Conservation (phyloP, 2,329 filamentous ascomycete genomes). For the Talaromyces sp. region DNA sequence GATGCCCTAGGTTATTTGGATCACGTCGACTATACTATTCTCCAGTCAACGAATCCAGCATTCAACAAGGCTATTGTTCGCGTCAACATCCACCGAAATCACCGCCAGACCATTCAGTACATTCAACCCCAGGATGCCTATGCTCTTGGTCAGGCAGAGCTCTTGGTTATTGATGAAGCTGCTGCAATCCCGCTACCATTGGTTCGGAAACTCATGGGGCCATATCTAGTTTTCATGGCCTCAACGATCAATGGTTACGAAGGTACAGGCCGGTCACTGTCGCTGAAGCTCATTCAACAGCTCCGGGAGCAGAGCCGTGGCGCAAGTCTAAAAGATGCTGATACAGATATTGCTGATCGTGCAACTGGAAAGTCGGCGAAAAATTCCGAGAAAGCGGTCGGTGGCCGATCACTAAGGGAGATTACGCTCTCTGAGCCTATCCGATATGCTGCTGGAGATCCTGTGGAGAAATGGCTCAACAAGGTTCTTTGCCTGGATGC, state of each 20-base stretch:
- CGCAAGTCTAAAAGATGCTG: conserved; percentile 48
- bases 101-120: conserved; percentile 97
- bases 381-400: conserved; percentile 53
- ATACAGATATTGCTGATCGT: conserved; percentile 68
- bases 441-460: conserved; percentile 83
- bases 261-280: conserved; percentile 89
- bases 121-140: conserved; percentile 96
- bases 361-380: conserved; percentile 70
- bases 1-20: conserved; percentile 91
- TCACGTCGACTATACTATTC: conserved; percentile 94
- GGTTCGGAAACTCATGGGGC: conserved; percentile 89
- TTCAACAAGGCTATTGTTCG: conserved; percentile 99
- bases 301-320: conserved; percentile 84
- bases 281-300: conserved; percentile 94
- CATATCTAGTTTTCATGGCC: conserved; percentile 97
- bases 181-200: conserved; percentile 91
- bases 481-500: conserved; percentile 89
- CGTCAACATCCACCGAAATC: conserved; percentile 90
- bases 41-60: conserved; percentile 95
- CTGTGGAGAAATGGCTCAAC: conserved; percentile 95
- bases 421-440: conserved; percentile 93
- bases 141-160: conserved; percentile 87
- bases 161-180: conserved; percentile 95
- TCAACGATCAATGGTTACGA: conserved; percentile 99
- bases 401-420: conserved; percentile 78